Conservation (phyloP, 208 protist genomes). For the Trypanosoma cruzi region DNA sequence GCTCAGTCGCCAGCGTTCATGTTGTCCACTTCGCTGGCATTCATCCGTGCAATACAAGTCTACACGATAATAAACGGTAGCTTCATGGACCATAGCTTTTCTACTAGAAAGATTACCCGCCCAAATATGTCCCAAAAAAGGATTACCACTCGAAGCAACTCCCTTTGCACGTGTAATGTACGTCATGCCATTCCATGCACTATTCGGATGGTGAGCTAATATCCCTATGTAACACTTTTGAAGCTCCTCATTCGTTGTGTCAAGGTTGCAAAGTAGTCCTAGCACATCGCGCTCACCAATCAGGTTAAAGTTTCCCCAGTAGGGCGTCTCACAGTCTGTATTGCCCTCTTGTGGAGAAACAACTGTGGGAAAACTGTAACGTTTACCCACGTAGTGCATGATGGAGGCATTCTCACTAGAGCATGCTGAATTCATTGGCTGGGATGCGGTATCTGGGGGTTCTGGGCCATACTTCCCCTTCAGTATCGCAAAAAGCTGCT, state of each 20-base stretch:
- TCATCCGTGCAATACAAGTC: constrained; percentile 74
- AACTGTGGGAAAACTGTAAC: constrained; percentile 53
- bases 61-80: constrained; percentile 47
- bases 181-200: constrained; percentile 75
- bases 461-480: constrained; percentile 76
- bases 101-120: constrained; percentile 47
- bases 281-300: constrained; percentile 67
- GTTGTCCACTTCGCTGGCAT: constrained; percentile 48
- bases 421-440: constrained; percentile 28
- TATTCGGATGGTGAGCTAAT: constrained; percentile 55
- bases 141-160: constrained; percentile 38
- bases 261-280: constrained; percentile 44
- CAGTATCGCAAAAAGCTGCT: constrained; percentile 77
- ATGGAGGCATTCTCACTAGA: constrained; percentile 52
- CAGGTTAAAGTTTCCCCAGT: constrained; percentile 57
- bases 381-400: constrained; percentile 58
- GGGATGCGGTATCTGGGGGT: constrained; percentile 13
- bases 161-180: constrained; percentile 55
- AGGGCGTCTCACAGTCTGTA: constrained; percentile 80
- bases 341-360: constrained; percentile 69
- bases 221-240: constrained; percentile 76
- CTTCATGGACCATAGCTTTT: constrained; percentile 59
- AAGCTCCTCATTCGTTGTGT: constrained; percentile 66
- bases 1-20: constrained; percentile 71
- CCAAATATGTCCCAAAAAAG: constrained; percentile 78